phyloP scores from a whole-genome alignment of 78 protist genomes.

The Ministeria vibrans region DNA sequence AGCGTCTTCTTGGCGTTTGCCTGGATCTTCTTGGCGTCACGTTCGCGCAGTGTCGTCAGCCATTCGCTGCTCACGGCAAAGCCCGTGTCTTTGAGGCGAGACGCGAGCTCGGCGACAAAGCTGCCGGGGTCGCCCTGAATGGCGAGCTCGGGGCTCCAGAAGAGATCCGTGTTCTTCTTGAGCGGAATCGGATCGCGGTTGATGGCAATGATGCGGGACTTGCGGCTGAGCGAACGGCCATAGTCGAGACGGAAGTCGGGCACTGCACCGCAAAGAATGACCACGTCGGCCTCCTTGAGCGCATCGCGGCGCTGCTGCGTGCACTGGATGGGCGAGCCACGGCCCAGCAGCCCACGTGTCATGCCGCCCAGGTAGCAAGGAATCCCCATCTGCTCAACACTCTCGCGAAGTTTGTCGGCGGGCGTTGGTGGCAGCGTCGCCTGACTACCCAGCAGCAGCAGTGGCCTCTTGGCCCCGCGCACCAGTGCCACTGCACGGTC shows the following conservation, averaged over 20 bases:
- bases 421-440: neutral
- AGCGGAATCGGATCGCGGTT: constrained; percentile 18
- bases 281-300: constrained; percentile 53
- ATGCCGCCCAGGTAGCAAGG: constrained; percentile 51
- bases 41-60: constrained; percentile 7
- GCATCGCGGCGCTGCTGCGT: constrained; percentile 59
- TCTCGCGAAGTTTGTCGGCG: neutral
- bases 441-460: constrained; percentile 46
- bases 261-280: constrained; percentile 50
- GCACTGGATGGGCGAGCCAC: constrained; percentile 14
- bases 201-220: constrained; percentile 35
- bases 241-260: constrained; percentile 69
- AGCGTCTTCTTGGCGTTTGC: neutral
- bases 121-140: constrained; percentile 42
- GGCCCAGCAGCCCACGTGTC: constrained; percentile 65
- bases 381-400: constrained; percentile 10
- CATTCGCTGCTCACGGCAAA: constrained; percentile 10
- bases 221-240: constrained; percentile 48
- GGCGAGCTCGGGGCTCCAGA: constrained; percentile 36
- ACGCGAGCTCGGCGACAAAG: constrained; percentile 29
- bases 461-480: constrained; percentile 24
- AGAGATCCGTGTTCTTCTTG: constrained; percentile 3
- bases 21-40: constrained; percentile 4
- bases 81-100: neutral
- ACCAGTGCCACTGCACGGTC: neutral